A percentile compares a stretch with the other conserved stretches of the same genome.
phyloP scores from a whole-genome alignment of 305 asterid genomes.

The Stenogyne calaminthoides region DNA sequence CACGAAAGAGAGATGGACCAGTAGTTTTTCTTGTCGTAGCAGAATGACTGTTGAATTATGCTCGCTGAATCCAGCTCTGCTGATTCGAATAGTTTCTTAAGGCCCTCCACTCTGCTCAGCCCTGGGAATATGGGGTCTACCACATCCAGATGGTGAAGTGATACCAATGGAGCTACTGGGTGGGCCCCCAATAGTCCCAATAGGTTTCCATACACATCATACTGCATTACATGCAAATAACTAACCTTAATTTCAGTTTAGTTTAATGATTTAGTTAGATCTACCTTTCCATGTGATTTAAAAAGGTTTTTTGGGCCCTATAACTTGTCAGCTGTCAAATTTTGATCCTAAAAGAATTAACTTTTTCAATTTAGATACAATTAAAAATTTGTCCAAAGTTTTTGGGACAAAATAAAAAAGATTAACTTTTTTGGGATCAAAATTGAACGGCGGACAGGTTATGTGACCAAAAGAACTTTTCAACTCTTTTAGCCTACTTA shows the following conservation, averaged over 20 bases:
- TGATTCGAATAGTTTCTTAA: conserved; percentile 51
- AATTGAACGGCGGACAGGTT: too few species aligned
- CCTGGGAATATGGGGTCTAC: conserved; percentile 90
- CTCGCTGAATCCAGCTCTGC: conserved; percentile 70
- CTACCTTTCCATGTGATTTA: background rate
- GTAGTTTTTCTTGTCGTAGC: conserved; percentile 66
- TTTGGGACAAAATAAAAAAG: too few species aligned
- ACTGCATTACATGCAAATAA: conserved; percentile 49
- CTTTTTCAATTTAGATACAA: too few species aligned
- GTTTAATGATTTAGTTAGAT: background rate
- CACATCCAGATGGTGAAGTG: conserved; percentile 91
- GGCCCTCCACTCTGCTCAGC: conserved; percentile 46
- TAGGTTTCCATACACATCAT: conserved; percentile 87
- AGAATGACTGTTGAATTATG: conserved; percentile 82
- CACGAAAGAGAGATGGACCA: conserved; percentile 89
- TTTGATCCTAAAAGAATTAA: too few species aligned
- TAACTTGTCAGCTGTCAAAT: too few species aligned
- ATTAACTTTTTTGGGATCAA: too few species aligned
- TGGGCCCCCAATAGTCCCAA: conserved; percentile 90
- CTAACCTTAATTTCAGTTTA: background rate
- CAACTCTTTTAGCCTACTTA: background rate
- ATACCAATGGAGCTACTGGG: conserved; percentile 83
- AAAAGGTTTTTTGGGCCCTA: too few species aligned
- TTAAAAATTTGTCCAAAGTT: too few species aligned
- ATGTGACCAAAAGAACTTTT: too few species aligned